Evolutionary conservation across 106 monocot species (phyloP), one percentile per base, ranked within the genome.

Genomic region (Platanthera zijinensis): DNA sequence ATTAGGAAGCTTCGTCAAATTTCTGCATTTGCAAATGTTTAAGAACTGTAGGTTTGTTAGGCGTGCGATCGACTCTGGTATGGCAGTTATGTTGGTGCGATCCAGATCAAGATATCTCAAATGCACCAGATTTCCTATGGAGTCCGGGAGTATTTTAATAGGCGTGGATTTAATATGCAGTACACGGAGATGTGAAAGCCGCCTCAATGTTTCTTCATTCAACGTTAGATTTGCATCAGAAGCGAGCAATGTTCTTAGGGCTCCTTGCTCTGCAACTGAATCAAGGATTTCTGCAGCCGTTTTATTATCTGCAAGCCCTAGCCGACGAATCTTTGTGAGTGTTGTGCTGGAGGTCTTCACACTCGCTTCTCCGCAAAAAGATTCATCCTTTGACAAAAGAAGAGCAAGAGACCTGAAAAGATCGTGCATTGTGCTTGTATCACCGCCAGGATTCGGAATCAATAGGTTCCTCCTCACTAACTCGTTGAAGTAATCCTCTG

Each of bases 341-440:
- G 39, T 4, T 46, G 7, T 51, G 13, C 5, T 48, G 17, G 28
- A 2, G 48, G 19, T 62, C 62, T 21, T 62, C 62, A 22, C 30
- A 28, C 30, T 66, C 3, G 9, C 8, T 52, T 81, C 71, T 72
- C 30, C 19, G 15, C 2, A 54, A 32, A 57, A 68, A 68, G 57
- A 56, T 8, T 85, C 78, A 6, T 75, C 57, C 46, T 10, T 22
- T 3, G 83, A 75, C 19, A 85, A 48, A 25, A 76, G 19, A 1
- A 47, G 21, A 50, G 79, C 89, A 6, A 89, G 84, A 1, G 69
- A 71, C 25, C 82, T 50, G 4, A 80, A 9, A 1, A 84, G 67
- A 76, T 84, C 84, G 64, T 87, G 89, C 80, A 89, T 82, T 49
- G 18, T 84, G 80, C 51, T 81, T 7, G 0, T 32, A 32, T 64